Percentiles rank a stretch among this genome's conserved stretches.
These are phyloP conservation scores for Dipteronia sinensis DNA, from an alignment of 345 rosid genomes.

Conservation along the genomic window DNA sequence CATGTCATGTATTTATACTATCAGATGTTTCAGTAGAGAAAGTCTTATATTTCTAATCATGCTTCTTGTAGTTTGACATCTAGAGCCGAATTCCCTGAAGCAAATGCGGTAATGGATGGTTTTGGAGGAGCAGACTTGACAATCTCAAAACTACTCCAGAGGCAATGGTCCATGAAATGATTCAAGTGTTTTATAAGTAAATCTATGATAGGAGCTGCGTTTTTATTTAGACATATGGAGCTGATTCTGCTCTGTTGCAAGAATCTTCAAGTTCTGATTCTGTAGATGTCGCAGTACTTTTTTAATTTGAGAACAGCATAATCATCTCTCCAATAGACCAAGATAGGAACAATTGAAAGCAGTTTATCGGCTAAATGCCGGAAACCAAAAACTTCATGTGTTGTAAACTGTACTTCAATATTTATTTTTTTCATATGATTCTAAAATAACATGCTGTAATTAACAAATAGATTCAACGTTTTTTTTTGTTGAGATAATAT, in stretches of 20 bases:
- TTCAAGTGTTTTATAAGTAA: background rate
- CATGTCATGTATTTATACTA: background rate
- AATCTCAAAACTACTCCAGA: constrained; percentile 51
- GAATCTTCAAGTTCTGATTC: background rate
- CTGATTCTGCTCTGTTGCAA: background rate
- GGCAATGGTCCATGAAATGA: constrained; percentile 42
- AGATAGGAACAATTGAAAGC: background rate
- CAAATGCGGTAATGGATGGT: constrained; percentile 86
- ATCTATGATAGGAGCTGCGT: background rate
- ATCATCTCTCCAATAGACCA: background rate
- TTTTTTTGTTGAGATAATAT: too few species aligned
- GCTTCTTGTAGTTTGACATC: constrained; percentile 57
- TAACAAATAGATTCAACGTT: too few species aligned
- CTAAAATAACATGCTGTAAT: too few species aligned
- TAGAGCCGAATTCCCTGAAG: constrained; percentile 83
- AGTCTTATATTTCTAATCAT: background rate
- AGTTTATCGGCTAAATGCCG: background rate
- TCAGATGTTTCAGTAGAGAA: background rate
- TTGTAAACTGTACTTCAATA: too few species aligned
- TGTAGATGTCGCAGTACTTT: too few species aligned
- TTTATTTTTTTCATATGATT: too few species aligned
- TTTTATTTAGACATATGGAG: background rate
- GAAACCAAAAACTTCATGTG: background rate
- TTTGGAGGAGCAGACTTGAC: constrained; percentile 91
- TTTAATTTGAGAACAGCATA: background rate